Evolutionary conservation across 768 basidiomycete genomes (phyloP), one percentile per base, ranked within the genome.

Genomic region (Lentinula aciculospora): DNA sequence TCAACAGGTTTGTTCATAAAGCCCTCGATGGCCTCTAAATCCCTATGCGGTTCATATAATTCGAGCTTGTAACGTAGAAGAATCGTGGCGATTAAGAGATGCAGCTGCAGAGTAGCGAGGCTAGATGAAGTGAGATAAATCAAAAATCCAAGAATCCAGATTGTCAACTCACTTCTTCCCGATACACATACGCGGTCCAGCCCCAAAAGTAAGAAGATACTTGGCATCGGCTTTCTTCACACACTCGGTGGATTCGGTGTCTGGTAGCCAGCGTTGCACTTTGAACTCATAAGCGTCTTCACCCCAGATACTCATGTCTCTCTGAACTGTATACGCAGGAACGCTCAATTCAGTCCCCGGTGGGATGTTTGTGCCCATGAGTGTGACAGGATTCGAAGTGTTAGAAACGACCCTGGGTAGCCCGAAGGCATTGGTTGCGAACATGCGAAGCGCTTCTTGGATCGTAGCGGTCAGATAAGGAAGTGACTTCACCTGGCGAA

Each of bases 1-100:
- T 53, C 36, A 53, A 48, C 58, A 9, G 58, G 58, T 27, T 53
- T 51, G 27, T 59, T 51, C 58, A 59, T 59, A 36, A 59, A 59
- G 12, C 58, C 58, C 27, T 59, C 58, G 13, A 59, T 47, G 15
- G 51, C 53, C 25, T 48, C 44, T 28, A 59, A 47, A 28, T 46
- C 50, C 19, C 37, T 53, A 13, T 47, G 51, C 7, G 58, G 58
- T n/a, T 42, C 36, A 34, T 34, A 53, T 31, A 59, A 21, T 31
- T 39, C 47, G 19, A 59, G 27, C 32, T 59, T 53, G 58, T 59
- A 59, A 3, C 58, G 50, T 27, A 59, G 21, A 15, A 59, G 34
- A 10, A 54, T 40, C 5, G 58, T 59, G 15, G 50, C 27, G 7
- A 59, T 39, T 27, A 53, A 21, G n/a, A 59, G 58, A 29, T 59